phyloP scores from a whole-genome alignment of 1,284 basidiomycete genomes.

The Apiotrichum montevideense region DNA sequence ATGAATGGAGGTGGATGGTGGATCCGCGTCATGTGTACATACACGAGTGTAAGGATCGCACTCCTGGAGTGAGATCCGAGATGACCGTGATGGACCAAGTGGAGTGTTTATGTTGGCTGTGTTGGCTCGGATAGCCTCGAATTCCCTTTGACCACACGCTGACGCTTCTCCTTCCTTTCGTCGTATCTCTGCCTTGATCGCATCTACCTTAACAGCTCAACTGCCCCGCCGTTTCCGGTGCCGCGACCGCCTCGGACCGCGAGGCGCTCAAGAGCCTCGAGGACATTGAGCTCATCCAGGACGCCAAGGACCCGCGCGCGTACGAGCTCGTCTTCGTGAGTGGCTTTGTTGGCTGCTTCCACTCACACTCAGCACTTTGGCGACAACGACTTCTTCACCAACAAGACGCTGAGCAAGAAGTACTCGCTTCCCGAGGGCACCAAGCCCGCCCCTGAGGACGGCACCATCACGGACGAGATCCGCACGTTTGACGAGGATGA shows the following conservation, averaged over 20 bases:
- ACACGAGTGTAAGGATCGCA: too few relatives aligned
- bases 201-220: constrained; percentile 19
- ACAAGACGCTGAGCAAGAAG: constrained; percentile 39
- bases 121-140: too few relatives aligned
- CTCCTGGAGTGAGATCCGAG: not conserved
- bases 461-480: constrained; percentile 32
- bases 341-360: not conserved
- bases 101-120: too few relatives aligned
- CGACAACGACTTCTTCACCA: constrained; percentile 47
- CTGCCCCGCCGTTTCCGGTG: constrained; percentile 20
- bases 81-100: not conserved
- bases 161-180: too few relatives aligned
- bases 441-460: constrained; percentile 27
- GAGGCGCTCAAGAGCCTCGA: constrained; percentile 39
- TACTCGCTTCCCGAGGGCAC: constrained; percentile 29
- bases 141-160: too few relatives aligned
- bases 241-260: constrained; percentile 32
- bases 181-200: too few relatives aligned
- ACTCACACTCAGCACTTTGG: constrained; percentile 30
- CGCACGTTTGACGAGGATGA: constrained; percentile 29
- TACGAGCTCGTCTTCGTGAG: constrained; percentile 45
- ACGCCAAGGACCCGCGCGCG: constrained; percentile 40
- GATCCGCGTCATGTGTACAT: too few relatives aligned
- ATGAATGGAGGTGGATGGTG: too few relatives aligned
- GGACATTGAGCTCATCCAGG: constrained; percentile 42